These are phyloP conservation scores for Clonostachys sp. DNA, from an alignment of 2,329 filamentous ascomycete species.

Conservation along the genomic window DNA sequence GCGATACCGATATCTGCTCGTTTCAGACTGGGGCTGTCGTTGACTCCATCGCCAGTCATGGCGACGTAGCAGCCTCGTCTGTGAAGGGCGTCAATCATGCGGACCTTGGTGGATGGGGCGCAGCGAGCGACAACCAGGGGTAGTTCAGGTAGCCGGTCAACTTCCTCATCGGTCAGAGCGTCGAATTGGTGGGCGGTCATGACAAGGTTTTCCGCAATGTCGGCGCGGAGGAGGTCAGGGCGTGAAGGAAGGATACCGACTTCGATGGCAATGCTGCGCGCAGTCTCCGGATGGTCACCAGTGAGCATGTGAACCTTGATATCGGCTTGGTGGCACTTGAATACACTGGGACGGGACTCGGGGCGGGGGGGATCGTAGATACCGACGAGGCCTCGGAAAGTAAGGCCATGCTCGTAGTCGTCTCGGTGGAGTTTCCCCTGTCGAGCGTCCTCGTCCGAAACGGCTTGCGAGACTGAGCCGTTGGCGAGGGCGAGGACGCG, in stretches of 20 bases:
- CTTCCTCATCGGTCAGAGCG: constrained; percentile 53
- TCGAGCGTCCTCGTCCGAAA: constrained; percentile 19
- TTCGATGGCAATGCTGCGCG: constrained; percentile 53
- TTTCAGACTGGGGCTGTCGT: constrained; percentile 64
- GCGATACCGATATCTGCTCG: constrained; percentile 66
- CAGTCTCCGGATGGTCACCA: constrained; percentile 59
- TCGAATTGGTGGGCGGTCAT: constrained; percentile 64
- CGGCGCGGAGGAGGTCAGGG: constrained; percentile 38
- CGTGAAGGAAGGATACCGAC: constrained; percentile 52
- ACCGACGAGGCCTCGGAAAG: constrained; percentile 61
- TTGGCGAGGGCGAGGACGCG: constrained; percentile 61
- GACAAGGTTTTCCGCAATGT: constrained; percentile 50
- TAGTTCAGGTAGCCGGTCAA: constrained; percentile 57
- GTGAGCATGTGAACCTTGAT: constrained; percentile 63
- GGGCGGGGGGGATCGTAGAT: constrained; percentile 65
- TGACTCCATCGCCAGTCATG: constrained; percentile 70
- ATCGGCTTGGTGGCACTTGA: constrained; percentile 51
- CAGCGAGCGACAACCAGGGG: constrained; percentile 68
- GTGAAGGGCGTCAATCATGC: constrained; percentile 72
- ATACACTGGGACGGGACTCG: constrained; percentile 51
- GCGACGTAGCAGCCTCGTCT: constrained; percentile 56
- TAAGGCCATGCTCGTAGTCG: constrained; percentile 46
- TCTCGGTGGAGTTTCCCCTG: constrained; percentile 10
- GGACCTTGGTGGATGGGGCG: constrained; percentile 65
- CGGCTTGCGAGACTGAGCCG: constrained; percentile 3